Conservation (phyloP, 805 yeast species). For the Wickerhamomyces pijperi region DNA sequence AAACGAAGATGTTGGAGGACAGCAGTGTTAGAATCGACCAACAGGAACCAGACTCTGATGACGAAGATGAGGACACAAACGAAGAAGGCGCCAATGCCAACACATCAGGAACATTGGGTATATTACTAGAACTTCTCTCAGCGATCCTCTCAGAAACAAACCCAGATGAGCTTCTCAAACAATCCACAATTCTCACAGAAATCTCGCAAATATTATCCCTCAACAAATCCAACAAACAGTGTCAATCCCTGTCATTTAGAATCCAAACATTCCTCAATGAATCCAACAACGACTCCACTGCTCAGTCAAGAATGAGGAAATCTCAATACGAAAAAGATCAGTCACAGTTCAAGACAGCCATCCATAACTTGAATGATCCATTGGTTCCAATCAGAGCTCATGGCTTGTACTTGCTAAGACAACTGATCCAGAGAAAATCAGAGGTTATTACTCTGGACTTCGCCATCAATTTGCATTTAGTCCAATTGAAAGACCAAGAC, state of each 20-base stretch:
- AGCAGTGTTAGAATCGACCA: conserved; percentile 7
- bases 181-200: conserved; percentile 16
- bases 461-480: conserved; percentile 50
- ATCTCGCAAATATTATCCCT: conserved; percentile 18
- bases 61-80: conserved; percentile 26
- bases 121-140: conserved; percentile 27
- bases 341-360: conserved; percentile 42
- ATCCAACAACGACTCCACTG: neutral
- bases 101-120: conserved; percentile 8
- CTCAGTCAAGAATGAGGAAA: neutral
- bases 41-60: conserved; percentile 21
- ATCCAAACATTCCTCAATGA: conserved; percentile 11
- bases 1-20: conserved; percentile 4
- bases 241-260: conserved; percentile 7
- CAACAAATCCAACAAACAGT: conserved; percentile 8
- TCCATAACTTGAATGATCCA: conserved; percentile 62
- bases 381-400: conserved; percentile 79
- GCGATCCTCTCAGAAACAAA: conserved; percentile 24
- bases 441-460: conserved; percentile 37
- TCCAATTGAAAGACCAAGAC: conserved; percentile 64
- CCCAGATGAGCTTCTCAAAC: conserved; percentile 8
- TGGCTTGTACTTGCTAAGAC: conserved; percentile 59
- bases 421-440: conserved; percentile 40
- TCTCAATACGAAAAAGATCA: conserved; percentile 20
- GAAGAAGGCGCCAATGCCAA: conserved; percentile 18